A percentile compares a stretch with the other conserved stretches of the same genome.
phyloP scores from a whole-genome alignment of 2,329 filamentous ascomycete species.

The Fusarium sublunatum region DNA sequence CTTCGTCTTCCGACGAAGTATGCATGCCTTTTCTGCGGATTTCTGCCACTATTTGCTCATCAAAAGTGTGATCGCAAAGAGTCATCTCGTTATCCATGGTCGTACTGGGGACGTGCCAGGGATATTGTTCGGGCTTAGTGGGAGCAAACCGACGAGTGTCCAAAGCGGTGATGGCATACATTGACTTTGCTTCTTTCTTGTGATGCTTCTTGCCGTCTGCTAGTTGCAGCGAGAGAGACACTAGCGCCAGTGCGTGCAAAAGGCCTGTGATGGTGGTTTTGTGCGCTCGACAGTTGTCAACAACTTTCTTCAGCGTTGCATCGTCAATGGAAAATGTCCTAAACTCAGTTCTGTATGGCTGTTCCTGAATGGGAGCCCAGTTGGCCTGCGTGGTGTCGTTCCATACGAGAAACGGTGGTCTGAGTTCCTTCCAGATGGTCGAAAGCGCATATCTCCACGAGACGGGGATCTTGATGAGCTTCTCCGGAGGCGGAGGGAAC shows the following conservation, averaged over 20 bases:
- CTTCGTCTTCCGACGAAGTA: slow-evolving; percentile 14
- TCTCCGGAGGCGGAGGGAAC: slow-evolving; percentile 44
- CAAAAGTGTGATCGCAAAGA: slow-evolving; percentile 26
- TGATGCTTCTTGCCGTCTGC: slow-evolving; percentile 16
- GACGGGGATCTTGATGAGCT: slow-evolving; percentile 36
- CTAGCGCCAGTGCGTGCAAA: slow-evolving; percentile 42
- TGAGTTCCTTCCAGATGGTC: slow-evolving; percentile 35
- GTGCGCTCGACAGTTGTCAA: slow-evolving; percentile 43
- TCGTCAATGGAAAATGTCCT: slow-evolving; percentile 35
- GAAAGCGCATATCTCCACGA: slow-evolving; percentile 31
- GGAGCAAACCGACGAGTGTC: slow-evolving; percentile 37
- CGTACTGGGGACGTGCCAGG: slow-evolving; percentile 32
- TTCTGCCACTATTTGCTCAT: slow-evolving; percentile 16
- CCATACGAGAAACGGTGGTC: slow-evolving; percentile 23
- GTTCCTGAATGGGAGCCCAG: slow-evolving; percentile 44
- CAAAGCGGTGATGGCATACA: slow-evolving; percentile 34
- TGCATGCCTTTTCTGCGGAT: slow-evolving; percentile 34
- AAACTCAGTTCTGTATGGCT: slow-evolving; percentile 37
- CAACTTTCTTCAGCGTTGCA: slow-evolving; percentile 27
- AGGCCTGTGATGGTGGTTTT: slow-evolving; percentile 48
- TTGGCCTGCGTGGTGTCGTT: slow-evolving; percentile 19
- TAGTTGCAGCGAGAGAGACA: slow-evolving; percentile 38
- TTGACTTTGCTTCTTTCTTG: slow-evolving; percentile 24
- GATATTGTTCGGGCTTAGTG: slow-evolving; percentile 12
- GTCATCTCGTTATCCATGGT: slow-evolving; percentile 38